Evolutionary conservation across 2,329 filamentous ascomycete genomes (phyloP).

Genomic region (Calcarisporium arbuscula): DNA sequence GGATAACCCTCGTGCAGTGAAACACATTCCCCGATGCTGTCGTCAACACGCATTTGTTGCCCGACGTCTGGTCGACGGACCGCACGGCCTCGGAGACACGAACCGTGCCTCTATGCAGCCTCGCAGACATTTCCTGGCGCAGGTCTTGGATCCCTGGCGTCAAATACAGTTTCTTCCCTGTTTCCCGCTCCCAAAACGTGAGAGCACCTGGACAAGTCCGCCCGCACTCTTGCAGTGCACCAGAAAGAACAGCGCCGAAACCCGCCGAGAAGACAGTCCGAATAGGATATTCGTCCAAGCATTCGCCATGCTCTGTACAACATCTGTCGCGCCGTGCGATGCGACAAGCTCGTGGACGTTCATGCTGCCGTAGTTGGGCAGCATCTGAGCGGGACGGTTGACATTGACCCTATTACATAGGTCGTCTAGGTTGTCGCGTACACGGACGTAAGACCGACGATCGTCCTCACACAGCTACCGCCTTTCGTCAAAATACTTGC

Average conservation of each 20-base stretch:
- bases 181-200: slow-evolving; percentile 2
- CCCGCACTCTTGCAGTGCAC: slow-evolving; percentile 16
- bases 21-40: slow-evolving; percentile 12
- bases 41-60: slow-evolving; percentile 9
- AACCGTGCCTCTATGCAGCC: slow-evolving; percentile 11
- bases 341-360: slow-evolving; percentile 14
- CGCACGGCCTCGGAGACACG: slow-evolving; percentile 11
- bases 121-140: slow-evolving; percentile 9
- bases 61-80: slow-evolving; percentile 12
- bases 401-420: slow-evolving; percentile 14
- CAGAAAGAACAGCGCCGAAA: slow-evolving; percentile 16
- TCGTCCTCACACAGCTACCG: slow-evolving; percentile 11
- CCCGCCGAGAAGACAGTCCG: slow-evolving; percentile 12
- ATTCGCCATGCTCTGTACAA: slow-evolving; percentile 11
- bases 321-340: slow-evolving; percentile 13
- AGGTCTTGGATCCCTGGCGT: slow-evolving; percentile 3
- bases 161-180: slow-evolving; percentile 9
- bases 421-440: slow-evolving; percentile 13
- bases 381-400: slow-evolving; percentile 10
- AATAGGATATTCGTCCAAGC: slow-evolving; percentile 19
- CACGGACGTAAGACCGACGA: slow-evolving; percentile 11
- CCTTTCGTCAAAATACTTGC: too few relatives aligned
- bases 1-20: slow-evolving; percentile 11
- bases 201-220: slow-evolving; percentile 12
- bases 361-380: slow-evolving; percentile 14